These are phyloP conservation scores for Alisma plantagoaquatica DNA, from an alignment of 106 monocot species.

Conservation along the genomic window DNA sequence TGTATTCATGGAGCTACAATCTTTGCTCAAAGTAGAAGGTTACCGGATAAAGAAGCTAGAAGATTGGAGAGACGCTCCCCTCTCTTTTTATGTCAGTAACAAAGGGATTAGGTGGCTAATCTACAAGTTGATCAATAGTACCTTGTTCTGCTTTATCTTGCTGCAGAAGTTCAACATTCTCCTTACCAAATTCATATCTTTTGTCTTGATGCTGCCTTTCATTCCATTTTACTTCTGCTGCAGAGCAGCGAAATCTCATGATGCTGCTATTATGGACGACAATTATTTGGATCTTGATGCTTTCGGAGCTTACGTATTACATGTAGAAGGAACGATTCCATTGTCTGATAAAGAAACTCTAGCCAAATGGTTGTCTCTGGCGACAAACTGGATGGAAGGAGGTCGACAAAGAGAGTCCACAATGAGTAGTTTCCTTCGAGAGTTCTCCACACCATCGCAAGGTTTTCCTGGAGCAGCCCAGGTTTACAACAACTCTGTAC, in stretches of 20 bases:
- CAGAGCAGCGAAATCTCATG: no score
- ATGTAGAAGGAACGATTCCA: no score
- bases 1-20: neutral
- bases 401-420: neutral
- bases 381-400: neutral
- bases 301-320: no score
- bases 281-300: no score
- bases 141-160: neutral
- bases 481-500: neutral
- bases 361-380: no score
- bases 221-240: neutral
- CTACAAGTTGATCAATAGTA: neutral
- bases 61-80: slow-evolving; percentile 2
- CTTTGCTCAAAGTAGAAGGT: slow-evolving; percentile 2
- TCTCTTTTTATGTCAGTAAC: neutral
- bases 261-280: neutral
- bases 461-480: neutral
- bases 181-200: neutral
- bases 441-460: neutral
- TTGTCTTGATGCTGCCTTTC: neutral
- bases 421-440: neutral
- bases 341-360: no score
- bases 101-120: neutral
- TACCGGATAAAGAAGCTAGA: slow-evolving; percentile 3
- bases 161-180: slow-evolving; percentile 1